Evolutionary conservation across 805 yeast species (phyloP).

Genomic region (Barnettozyma sp.): DNA sequence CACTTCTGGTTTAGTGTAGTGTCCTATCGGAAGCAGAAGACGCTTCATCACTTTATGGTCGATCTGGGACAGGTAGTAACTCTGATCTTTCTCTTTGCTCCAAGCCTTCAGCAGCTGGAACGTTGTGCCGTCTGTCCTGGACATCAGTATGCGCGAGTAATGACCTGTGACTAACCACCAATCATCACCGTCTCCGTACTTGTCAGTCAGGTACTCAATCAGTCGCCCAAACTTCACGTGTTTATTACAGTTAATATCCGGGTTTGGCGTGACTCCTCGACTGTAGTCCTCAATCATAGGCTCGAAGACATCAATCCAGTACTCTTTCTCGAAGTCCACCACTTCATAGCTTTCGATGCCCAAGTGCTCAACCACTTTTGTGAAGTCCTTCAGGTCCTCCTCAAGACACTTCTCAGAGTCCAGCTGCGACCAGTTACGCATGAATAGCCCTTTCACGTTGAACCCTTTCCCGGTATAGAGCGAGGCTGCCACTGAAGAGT

Average conservation of each 20-base stretch:
- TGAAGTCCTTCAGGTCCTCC: slow-evolving; percentile 82
- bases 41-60: slow-evolving; percentile 37
- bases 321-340: slow-evolving; percentile 81
- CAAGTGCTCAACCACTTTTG: slow-evolving; percentile 50
- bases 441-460: slow-evolving; percentile 76
- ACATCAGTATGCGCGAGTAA: slow-evolving; percentile 49
- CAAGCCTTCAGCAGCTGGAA: slow-evolving; percentile 55
- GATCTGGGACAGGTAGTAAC: slow-evolving; percentile 78
- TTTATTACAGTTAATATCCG: slow-evolving; percentile 84
- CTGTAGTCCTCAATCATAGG: slow-evolving; percentile 80
- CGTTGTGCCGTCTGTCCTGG: slow-evolving; percentile 25
- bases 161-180: slow-evolving; percentile 95
- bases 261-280: slow-evolving; percentile 83
- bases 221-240: slow-evolving; percentile 83
- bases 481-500: slow-evolving; percentile 84
- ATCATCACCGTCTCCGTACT: slow-evolving; percentile 26
- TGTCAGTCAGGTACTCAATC: slow-evolving; percentile 43
- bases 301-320: slow-evolving; percentile 87
- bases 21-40: slow-evolving; percentile 76
- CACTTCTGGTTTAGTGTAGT: slow-evolving; percentile 65
- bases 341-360: slow-evolving; percentile 58
- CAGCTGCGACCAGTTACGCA: slow-evolving; percentile 63
- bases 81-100: slow-evolving; percentile 72
- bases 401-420: slow-evolving; percentile 64
- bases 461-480: slow-evolving; percentile 43